Base-by-base conservation (phyloP, 2,329 filamentous ascomycete species). In the Ophiostoma australiae region DNA sequence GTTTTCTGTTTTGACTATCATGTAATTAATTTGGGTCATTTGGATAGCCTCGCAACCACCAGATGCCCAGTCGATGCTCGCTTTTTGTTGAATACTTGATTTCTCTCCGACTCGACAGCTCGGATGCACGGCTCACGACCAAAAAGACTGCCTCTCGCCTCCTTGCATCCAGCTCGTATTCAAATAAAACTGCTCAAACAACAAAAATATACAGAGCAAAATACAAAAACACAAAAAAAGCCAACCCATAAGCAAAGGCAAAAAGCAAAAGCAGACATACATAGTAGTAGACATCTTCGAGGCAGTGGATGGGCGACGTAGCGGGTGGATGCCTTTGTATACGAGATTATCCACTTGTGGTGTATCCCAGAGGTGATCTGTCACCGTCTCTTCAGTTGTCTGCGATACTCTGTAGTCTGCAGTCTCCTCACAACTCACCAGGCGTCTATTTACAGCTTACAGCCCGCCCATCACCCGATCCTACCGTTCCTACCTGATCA, bases 331-430 rank as follows among this genome's bases (percentile, higher is more conserved):
- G 52, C 52, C 23, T 6, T 11, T 8, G n/a, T 58, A 63, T 63
- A 63, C 58, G 58, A 63, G 58, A 63, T 63, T 33, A 63, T 63
- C 58, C 58, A 63, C 58, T 63, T 63, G 58, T 33, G 58, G 58
- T 63, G 58, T 13, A 31, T 61, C 55, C 55, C 23, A 33, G 58
- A 63, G 52, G 52, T 63, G 27, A 33, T 33, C 58, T 63, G 58
- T 63, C 58, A 63, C 52, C 52, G 58, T 63, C 58, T 48, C 44
- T 48, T 48, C 44, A 48, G 44, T 48, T n/a, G 44, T 48, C 44
- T n/a, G n/a, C n/a, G n/a, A n/a, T n/a, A n/a, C n/a, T n/a, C n/a
- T 48, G 44, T 17, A 48, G 17, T 31, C 6, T 15, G 7, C 8
- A 48, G 44, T n/a, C 44, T 48, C 44, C 10, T 13, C 39, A 41